A percentile compares a stretch with the other conserved stretches of the same genome.
Evolutionary conservation across 805 yeast species (phyloP).

Genomic region (Candida glaebosa): DNA sequence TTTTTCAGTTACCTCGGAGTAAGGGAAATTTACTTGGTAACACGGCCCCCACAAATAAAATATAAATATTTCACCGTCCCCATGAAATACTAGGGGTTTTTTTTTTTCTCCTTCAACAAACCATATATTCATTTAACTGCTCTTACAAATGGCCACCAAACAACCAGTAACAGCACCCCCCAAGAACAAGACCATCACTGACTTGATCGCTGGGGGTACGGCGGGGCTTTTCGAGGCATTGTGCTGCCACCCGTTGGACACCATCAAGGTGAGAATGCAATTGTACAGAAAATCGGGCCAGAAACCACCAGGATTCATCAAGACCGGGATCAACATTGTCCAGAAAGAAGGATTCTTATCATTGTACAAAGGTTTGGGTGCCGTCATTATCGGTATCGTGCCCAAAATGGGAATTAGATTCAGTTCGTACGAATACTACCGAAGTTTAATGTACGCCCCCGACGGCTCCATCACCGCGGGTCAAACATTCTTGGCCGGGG

Average conservation of each 20-base stretch:
- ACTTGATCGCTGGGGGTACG: constrained; percentile 88
- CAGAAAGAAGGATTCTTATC: constrained; percentile 80
- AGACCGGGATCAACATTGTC: constrained; percentile 76
- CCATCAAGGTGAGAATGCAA: constrained; percentile 97
- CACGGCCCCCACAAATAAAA: background rate
- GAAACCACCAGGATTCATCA: constrained; percentile 81
- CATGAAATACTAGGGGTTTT: background rate
- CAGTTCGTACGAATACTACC: constrained; percentile 88
- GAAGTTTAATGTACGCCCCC: constrained; percentile 60
- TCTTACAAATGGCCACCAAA: constrained; percentile 5
- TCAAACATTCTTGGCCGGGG: constrained; percentile 85
- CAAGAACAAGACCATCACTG: constrained; percentile 48
- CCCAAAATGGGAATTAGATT: constrained; percentile 98
- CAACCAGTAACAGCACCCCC: constrained; percentile 17
- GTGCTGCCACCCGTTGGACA: constrained; percentile 96
- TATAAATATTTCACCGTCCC: background rate
- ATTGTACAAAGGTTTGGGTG: constrained; percentile 92
- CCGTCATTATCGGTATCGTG: constrained; percentile 94
- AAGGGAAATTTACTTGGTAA: background rate
- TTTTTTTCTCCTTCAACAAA: background rate
- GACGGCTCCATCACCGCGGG: constrained; percentile 69
- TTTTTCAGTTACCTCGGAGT: background rate
- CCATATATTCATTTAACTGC: background rate
- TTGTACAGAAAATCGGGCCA: constrained; percentile 68
- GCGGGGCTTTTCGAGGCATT: constrained; percentile 98